phyloP scores from a whole-genome alignment of 108 stramenopile genomes.

The Cyclotella distinguenda region DNA sequence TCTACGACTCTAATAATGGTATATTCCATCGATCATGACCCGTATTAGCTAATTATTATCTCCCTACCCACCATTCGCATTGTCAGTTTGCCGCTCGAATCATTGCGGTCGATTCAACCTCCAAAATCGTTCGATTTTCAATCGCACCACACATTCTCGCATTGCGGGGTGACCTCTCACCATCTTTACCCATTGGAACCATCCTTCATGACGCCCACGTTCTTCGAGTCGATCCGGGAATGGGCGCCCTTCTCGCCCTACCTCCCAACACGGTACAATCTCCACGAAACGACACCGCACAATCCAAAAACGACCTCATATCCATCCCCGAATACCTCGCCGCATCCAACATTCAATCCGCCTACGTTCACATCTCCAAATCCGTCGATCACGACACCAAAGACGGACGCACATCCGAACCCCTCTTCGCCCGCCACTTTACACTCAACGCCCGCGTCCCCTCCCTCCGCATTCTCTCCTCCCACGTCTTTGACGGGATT shows the following conservation, averaged over 20 bases:
- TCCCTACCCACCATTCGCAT: slow-evolving; percentile 17
- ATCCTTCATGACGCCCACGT: slow-evolving; percentile 70
- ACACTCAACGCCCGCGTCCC: slow-evolving; percentile 60
- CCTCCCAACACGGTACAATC: slow-evolving; percentile 21
- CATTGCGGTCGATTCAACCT: slow-evolving; percentile 70
- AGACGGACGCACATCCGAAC: slow-evolving; percentile 42
- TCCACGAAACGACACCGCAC: too few species aligned
- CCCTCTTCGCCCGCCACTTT: slow-evolving; percentile 76
- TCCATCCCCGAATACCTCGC: slow-evolving; percentile 49
- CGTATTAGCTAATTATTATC: background rate
- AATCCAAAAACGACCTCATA: slow-evolving; percentile 49
- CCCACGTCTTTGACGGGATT: slow-evolving; percentile 72
- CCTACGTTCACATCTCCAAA: slow-evolving; percentile 89
- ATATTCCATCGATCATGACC: background rate
- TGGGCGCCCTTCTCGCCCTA: slow-evolving; percentile 79
- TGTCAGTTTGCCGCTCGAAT: slow-evolving; percentile 73
- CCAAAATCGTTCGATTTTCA: slow-evolving; percentile 80
- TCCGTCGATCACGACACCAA: slow-evolving; percentile 49
- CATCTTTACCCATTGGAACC: slow-evolving; percentile 52
- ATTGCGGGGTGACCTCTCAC: slow-evolving; percentile 23
- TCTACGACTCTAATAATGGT: background rate
- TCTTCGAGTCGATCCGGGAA: slow-evolving; percentile 76
- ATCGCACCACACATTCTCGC: slow-evolving; percentile 68
- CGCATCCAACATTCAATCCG: slow-evolving; percentile 51
- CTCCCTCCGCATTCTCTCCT: slow-evolving; percentile 64